Percentiles rank a stretch among this genome's conserved stretches.
These are phyloP conservation scores for Aspergillus sp. DNA, from an alignment of 2,329 filamentous ascomycete genomes.

Conservation along the genomic window DNA sequence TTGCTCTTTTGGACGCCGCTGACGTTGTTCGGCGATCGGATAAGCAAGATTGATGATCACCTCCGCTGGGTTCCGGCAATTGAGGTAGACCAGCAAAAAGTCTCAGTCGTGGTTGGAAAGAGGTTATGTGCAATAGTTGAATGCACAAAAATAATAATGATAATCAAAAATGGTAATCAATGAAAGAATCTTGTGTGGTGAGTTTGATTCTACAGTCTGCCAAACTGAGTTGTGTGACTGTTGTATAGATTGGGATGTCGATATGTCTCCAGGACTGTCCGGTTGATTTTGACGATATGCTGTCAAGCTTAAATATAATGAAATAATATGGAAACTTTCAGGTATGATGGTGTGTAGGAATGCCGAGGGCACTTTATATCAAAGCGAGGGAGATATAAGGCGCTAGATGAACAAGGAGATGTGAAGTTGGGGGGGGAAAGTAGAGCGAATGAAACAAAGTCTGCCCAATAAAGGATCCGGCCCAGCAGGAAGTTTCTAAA, in stretches of 20 bases:
- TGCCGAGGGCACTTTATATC: not conserved
- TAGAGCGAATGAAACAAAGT: not conserved
- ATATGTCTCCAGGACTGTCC: not conserved
- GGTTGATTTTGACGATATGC: not conserved
- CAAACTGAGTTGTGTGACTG: not conserved
- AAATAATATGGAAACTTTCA: not conserved
- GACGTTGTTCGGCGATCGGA: constrained; percentile 2
- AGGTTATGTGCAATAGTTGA: not conserved
- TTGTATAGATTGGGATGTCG: constrained; percentile 6
- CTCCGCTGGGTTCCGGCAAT: constrained; percentile 20
- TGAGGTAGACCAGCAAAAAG: not conserved
- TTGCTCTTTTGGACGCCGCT: constrained; percentile 6
- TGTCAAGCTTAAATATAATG: not conserved
- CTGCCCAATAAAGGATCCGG: not conserved
- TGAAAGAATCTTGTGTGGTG: not conserved
- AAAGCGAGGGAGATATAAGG: not conserved
- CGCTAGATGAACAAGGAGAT: not conserved
- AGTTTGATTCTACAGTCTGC: not conserved
- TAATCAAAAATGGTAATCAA: too few species aligned
- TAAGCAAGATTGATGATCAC: not conserved
- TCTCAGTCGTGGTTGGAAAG: not conserved
- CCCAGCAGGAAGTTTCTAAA: not conserved
- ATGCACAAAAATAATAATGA: not conserved
- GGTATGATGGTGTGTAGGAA: not conserved
- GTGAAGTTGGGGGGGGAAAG: not conserved